Base-by-base conservation (phyloP, 73 alveolate genomes). In the Symbiodinium natans region DNA sequence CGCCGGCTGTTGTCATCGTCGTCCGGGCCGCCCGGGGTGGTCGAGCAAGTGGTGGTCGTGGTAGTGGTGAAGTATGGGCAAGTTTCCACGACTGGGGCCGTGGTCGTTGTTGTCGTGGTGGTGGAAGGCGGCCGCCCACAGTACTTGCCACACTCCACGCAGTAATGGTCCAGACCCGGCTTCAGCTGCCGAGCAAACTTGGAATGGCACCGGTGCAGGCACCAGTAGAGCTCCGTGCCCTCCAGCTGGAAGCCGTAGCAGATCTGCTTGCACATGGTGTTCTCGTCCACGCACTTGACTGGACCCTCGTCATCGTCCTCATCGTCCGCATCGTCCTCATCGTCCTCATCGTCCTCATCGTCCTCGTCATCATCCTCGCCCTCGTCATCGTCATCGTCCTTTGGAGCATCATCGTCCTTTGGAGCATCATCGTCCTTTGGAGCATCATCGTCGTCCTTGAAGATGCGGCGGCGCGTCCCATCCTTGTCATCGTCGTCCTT, bases 131-230 rank as follows among this genome's bases (percentile, higher is more conserved):
- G 77, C 17, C 7, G 77, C 77, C 77, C 77, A 11, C 77, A 63
- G 77, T 63, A 63, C 77, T 63, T 63, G 31, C 77, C 77, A 63
- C 77, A 63, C 77, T 63, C 77, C 77, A 27, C 25, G 77, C 77
- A 63, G 77, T 63, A 63, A 27, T 27, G 2, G 34, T 63, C 77
- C 77, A 63, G 7, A 11, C 77, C 77, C 15, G 77, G 77, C 40
- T 63, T 63, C 36, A 63, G 31, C 77, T 63, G 31, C 36, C 7
- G 29, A 8, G 7, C 77, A 63, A 63, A 63, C 77, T 63, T 63
- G 36, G 77, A 23, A 11, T 63, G 77, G 77, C 77, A 63, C 9
- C 34, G 31, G 31, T 63, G 77, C 77, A 63, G 31, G 77, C 77
- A 63, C 77, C 77, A 63, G 77, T 63, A 63, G 10, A 63, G 77